Conservation (phyloP, 2,329 filamentous ascomycete species). For the Knufia fluminis region DNA sequence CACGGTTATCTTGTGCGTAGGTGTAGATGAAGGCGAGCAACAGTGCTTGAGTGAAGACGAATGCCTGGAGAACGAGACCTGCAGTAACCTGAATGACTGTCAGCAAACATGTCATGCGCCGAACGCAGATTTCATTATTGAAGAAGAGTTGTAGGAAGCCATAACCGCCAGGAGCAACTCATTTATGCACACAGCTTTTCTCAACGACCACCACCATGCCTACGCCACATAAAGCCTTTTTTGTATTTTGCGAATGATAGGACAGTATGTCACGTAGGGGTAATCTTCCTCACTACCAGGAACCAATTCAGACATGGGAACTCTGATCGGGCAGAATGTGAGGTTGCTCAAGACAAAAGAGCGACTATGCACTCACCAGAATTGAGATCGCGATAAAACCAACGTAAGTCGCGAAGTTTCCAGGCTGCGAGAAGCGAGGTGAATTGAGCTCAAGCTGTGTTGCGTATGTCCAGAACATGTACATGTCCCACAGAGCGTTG, state of each 20-base stretch:
- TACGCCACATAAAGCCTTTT: conserved; percentile 54
- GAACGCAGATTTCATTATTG: conserved; percentile 22
- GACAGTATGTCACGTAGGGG: conserved; percentile 53
- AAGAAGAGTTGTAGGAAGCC: conserved; percentile 52
- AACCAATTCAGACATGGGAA: conserved; percentile 66
- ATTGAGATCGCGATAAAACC: conserved; percentile 63
- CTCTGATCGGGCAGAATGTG: conserved; percentile 72
- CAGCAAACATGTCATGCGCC: conserved; percentile 11
- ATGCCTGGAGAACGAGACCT: conserved; percentile 29
- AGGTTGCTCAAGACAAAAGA: conserved; percentile 37
- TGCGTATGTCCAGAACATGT: conserved; percentile 71
- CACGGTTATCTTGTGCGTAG: conserved; percentile 74
- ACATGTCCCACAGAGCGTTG: conserved; percentile 61
- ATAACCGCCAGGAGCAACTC: conserved; percentile 52
- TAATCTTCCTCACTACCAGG: conserved; percentile 73
- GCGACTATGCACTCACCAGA: conserved; percentile 56
- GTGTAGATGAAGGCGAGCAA: conserved; percentile 77
- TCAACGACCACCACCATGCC: conserved; percentile 69
- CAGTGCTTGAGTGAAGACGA: conserved; percentile 47
- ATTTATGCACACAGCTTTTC: conserved; percentile 51
- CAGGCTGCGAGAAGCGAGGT: conserved; percentile 62
- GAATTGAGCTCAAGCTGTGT: conserved; percentile 64
- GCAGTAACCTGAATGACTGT: conserved; percentile 33
- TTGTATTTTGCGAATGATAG: conserved; percentile 58
- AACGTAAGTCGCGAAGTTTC: conserved; percentile 73